Conservation (phyloP, 768 basidiomycete genomes). For the Tubosaeta sp. region DNA sequence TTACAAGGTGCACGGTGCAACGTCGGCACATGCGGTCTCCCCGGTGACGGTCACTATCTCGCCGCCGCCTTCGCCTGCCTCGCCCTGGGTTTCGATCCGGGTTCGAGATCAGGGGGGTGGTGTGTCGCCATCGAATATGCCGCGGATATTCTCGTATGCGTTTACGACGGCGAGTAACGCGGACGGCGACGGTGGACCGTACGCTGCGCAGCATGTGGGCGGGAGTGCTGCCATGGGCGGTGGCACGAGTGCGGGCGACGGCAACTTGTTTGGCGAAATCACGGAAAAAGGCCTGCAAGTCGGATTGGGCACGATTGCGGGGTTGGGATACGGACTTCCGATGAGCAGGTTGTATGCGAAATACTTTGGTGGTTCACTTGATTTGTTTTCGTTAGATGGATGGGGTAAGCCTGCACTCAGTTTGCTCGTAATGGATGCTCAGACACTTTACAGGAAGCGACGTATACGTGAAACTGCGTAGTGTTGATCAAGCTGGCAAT, state of each 20-base stretch:
- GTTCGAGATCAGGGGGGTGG: slow-evolving; percentile 87
- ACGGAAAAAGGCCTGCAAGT: slow-evolving; percentile 72
- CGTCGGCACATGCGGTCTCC: slow-evolving; percentile 40
- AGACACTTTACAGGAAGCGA: slow-evolving; percentile 37
- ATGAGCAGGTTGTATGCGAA: slow-evolving; percentile 74
- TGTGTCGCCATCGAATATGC: slow-evolving; percentile 67
- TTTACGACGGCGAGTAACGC: slow-evolving; percentile 76
- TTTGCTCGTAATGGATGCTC: not conserved
- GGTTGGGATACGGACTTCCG: slow-evolving; percentile 81
- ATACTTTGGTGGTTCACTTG: slow-evolving; percentile 86
- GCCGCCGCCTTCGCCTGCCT: slow-evolving; percentile 39
- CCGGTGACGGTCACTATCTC: slow-evolving; percentile 72
- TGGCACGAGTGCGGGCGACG: slow-evolving; percentile 36
- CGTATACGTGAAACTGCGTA: slow-evolving; percentile 51
- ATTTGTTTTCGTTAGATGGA: slow-evolving; percentile 76
- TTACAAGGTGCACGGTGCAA: slow-evolving; percentile 36
- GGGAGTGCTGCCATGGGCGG: slow-evolving; percentile 61
- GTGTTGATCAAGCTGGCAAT: slow-evolving; percentile 49
- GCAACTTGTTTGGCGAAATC: slow-evolving; percentile 71
- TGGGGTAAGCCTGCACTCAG: slow-evolving; percentile 55
- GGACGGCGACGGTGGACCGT: slow-evolving; percentile 55
- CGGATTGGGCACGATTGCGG: slow-evolving; percentile 86
- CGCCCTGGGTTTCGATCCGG: slow-evolving; percentile 64
- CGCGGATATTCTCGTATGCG: slow-evolving; percentile 84
- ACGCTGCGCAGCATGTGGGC: slow-evolving; percentile 74